Base-by-base conservation (phyloP, 73 alveolate species). In the Uronychia setigera region DNA sequence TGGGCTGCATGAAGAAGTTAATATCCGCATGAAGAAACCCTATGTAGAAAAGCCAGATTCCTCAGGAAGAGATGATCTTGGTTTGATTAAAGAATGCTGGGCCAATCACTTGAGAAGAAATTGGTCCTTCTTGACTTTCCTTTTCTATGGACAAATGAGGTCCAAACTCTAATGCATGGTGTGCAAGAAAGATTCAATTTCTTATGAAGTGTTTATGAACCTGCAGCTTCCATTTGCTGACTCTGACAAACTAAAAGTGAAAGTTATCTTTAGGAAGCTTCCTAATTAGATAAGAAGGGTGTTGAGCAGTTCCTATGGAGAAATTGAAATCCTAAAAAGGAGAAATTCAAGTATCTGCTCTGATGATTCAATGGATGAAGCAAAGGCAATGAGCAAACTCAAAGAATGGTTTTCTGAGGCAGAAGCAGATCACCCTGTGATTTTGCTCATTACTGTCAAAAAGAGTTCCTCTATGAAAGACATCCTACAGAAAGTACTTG, bases 1-100 rank as follows among this genome's bases (percentile, higher is more conserved):
- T 82, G 92, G 87, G 67, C 92, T 95, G 58, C 97, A 95, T 80
- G 98, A 95, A 88, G 98, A 95, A 76, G 84, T 94, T 27, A 92
- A 94, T 46, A 60, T 94, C 26, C 83, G 95, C 81, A 74, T 11
- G 26, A 93, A 92, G 78, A 94, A 94, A 79, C 91, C 91, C 34
- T 94, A 92, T 83, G 57, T 86, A 1, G 95, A 92, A 83, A 89
- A 92, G 81, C 93, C 97, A 33, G 97, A 94, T 30, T 83, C 93
- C 76, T 81, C 80, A 27, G 92, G 92, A 75, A 84, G 96, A 67
- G 87, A 85, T 28, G 94, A 91, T 58, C 59, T 76, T 31, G 96
- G 88, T 59, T 79, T 94, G 78, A 92, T 95, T 33, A 81, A 88
- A 77, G 97, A 92, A 80, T 82, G 76, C 76, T 94, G 97, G 97